These are phyloP conservation scores for Thuja plicata DNA, from an alignment of 83 land plant genomes.

Conservation along the genomic window DNA sequence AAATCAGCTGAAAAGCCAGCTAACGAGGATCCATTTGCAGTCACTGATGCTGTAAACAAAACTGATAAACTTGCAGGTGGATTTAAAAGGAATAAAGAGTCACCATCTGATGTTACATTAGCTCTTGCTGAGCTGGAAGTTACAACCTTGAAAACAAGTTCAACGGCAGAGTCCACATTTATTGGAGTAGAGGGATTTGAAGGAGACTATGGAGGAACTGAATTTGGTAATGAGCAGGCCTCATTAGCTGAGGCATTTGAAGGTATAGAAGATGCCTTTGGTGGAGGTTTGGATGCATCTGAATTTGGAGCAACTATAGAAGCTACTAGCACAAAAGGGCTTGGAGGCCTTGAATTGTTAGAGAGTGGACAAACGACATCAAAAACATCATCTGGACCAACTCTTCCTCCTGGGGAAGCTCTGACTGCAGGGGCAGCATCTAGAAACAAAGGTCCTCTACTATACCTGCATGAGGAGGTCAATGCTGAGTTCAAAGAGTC, in stretches of 20 bases:
- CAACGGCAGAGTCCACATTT: conserved; percentile 52
- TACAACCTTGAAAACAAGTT: conserved; percentile 62
- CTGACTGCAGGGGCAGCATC: conserved; percentile 23
- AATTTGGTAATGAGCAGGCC: conserved; percentile 60
- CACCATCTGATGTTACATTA: conserved; percentile 57
- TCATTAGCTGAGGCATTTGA: conserved; percentile 76
- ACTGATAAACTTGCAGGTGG: conserved; percentile 70
- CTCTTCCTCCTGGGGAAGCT: conserved; percentile 24
- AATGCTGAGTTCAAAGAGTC: conserved; percentile 85
- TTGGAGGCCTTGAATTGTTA: conserved; percentile 75
- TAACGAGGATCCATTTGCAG: conserved; percentile 86
- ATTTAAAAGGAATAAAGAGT: conserved; percentile 72
- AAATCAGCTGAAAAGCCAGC: conserved; percentile 40
- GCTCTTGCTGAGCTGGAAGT: conserved; percentile 89
- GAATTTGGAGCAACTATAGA: conserved; percentile 69
- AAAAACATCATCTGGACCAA: conserved; percentile 18
- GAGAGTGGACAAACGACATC: conserved; percentile 34
- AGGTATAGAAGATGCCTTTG: conserved; percentile 81
- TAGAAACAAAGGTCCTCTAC: conserved; percentile 63
- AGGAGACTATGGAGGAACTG: conserved; percentile 93
- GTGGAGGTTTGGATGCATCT: conserved; percentile 95
- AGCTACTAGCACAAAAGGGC: conserved; percentile 30
- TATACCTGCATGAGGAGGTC: conserved; percentile 77
- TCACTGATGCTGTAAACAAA: conserved; percentile 76
- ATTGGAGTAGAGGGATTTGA: conserved; percentile 84